Conservation (phyloP, 768 basidiomycete species). For the Leccinellum luteum region DNA sequence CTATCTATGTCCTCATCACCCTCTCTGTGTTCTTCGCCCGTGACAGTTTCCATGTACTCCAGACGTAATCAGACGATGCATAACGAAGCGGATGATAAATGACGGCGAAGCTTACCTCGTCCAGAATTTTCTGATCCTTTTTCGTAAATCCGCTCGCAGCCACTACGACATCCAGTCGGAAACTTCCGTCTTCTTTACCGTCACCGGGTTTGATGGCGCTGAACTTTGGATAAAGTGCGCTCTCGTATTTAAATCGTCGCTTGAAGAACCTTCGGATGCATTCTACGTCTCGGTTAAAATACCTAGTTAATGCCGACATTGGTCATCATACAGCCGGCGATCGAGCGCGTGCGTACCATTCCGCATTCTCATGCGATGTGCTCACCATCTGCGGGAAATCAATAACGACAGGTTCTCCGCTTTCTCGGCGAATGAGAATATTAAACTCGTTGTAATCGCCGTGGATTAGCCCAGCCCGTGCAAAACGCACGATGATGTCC, state of each 20-base stretch:
- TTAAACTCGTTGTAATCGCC: slow-evolving; percentile 99
- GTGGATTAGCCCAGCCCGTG: slow-evolving; percentile 92
- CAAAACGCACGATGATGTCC: slow-evolving; percentile 95
- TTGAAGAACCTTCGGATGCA: slow-evolving; percentile 93
- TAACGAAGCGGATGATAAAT: slow-evolving; percentile 19
- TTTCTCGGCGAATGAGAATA: slow-evolving; percentile 82
- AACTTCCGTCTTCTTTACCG: slow-evolving; percentile 45
- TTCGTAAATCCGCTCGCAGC: slow-evolving; percentile 92
- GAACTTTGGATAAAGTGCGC: slow-evolving; percentile 84
- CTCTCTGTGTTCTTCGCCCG: slow-evolving; percentile 34
- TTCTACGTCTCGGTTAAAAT: slow-evolving; percentile 98
- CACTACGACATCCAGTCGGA: slow-evolving; percentile 85
- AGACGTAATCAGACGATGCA: slow-evolving; percentile 22
- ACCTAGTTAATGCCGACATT: slow-evolving; percentile 51
- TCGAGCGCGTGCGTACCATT: slow-evolving; percentile 60
- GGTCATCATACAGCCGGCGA: slow-evolving; percentile 6
- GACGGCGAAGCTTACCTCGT: slow-evolving; percentile 60
- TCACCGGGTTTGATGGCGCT: slow-evolving; percentile 37
- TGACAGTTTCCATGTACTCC: slow-evolving; percentile 66
- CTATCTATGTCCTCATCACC: slow-evolving; percentile 28
- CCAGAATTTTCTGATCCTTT: slow-evolving; percentile 76
- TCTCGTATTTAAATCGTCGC: slow-evolving; percentile 91
- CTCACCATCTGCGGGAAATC: slow-evolving; percentile 99
- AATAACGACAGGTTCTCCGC: slow-evolving; percentile 82
- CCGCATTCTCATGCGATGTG: slow-evolving; percentile 94